Evolutionary conservation across 495 filamentous ascomycete species (phyloP).

Genomic region (Elaphomyces granulatus): DNA sequence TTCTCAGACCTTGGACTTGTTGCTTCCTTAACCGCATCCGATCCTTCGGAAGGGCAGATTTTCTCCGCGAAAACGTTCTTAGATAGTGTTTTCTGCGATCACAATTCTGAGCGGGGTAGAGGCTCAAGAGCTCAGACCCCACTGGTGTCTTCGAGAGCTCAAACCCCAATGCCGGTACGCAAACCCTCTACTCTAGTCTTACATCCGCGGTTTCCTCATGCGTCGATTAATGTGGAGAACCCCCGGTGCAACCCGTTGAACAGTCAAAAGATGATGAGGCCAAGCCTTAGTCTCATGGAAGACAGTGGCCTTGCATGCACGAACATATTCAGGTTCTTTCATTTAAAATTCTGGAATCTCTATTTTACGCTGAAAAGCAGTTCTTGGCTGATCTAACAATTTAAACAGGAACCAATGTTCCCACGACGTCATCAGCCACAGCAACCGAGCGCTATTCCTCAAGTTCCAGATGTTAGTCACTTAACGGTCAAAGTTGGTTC

Average conservation of each 20-base stretch:
- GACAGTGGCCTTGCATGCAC: too few relatives aligned
- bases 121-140: constrained; percentile 68
- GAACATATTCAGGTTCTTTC: too few relatives aligned
- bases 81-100: constrained; percentile 62
- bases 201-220: too few relatives aligned
- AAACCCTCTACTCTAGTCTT: too few relatives aligned
- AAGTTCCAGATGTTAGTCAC: constrained; percentile 58
- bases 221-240: too few relatives aligned
- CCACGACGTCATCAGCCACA: constrained; percentile 45
- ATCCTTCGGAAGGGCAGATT: constrained; percentile 74
- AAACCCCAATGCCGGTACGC: constrained; percentile 34
- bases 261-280: too few relatives aligned
- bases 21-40: constrained; percentile 56
- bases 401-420: constrained; percentile 31
- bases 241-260: too few relatives aligned
- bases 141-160: constrained; percentile 43
- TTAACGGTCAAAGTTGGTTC: constrained; percentile 52
- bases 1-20: constrained; percentile 46
- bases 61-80: constrained; percentile 63
- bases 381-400: constrained; percentile 39
- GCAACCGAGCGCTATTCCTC: constrained; percentile 49
- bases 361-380: too few relatives aligned
- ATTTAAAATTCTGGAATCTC: constrained; percentile 6
- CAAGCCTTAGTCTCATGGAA: too few relatives aligned
- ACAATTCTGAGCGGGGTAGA: constrained; percentile 38